These are phyloP conservation scores for Penstemon eatonii DNA, from an alignment of 257 asterid genomes.

Conservation along the genomic window DNA sequence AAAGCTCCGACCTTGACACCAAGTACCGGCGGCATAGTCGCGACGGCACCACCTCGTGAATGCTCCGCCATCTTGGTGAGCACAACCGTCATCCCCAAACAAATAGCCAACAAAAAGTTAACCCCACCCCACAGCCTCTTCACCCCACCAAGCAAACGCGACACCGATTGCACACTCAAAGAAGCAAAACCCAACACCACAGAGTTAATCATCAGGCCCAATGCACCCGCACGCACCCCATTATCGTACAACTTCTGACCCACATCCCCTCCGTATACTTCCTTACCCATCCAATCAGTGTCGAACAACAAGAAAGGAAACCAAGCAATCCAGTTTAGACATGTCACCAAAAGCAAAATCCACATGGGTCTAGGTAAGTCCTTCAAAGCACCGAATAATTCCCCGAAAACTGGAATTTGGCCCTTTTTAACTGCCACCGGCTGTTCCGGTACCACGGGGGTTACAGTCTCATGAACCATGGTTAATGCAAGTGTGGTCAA, in stretches of 20 bases:
- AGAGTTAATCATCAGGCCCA: constrained; percentile 75
- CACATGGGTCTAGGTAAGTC: constrained; percentile 69
- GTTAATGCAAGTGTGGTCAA: constrained; percentile 49
- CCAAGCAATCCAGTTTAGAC: constrained; percentile 78
- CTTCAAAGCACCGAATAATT: constrained; percentile 57
- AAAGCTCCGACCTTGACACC: constrained; percentile 64
- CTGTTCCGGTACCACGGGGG: constrained; percentile 13
- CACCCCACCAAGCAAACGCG: constrained; percentile 52
- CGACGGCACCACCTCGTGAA: constrained; percentile 32
- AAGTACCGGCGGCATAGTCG: constrained; percentile 35
- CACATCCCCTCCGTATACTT: constrained; percentile 63
- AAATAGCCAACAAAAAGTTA: constrained; percentile 64
- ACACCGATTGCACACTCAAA: constrained; percentile 44
- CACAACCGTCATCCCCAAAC: constrained; percentile 69
- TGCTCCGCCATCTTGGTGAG: constrained; percentile 64
- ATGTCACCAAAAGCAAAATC: constrained; percentile 58
- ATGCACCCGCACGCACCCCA: constrained; percentile 85
- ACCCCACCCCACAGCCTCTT: constrained; percentile 75
- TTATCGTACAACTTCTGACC: constrained; percentile 49
- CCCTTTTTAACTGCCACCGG: constrained; percentile 17
- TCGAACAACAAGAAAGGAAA: constrained; percentile 69
- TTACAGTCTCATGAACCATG: constrained; percentile 32
- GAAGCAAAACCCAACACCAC: constrained; percentile 73
- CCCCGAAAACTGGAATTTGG: constrained; percentile 55
- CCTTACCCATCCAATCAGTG: constrained; percentile 85